Conservation (phyloP, 1,284 basidiomycete genomes). For the Malassezia sympodialis region DNA sequence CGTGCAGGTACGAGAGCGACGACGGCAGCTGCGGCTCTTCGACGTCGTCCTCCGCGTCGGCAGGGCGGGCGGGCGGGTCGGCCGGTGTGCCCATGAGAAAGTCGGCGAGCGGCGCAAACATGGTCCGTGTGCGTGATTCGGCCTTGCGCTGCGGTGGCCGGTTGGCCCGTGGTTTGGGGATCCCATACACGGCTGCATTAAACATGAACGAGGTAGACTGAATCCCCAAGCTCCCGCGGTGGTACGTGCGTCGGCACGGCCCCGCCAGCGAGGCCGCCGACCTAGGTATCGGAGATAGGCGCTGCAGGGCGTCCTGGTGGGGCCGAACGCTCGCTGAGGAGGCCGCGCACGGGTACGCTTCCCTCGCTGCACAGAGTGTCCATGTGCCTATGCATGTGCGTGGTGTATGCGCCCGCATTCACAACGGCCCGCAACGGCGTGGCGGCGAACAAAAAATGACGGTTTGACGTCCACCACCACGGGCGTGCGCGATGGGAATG, state of each 20-base stretch:
- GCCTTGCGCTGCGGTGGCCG: slow-evolving; percentile 9
- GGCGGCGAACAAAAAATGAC: neutral
- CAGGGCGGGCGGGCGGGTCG: neutral
- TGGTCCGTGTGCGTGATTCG: slow-evolving; percentile 25
- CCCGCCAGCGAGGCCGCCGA: neutral
- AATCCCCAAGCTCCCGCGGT: neutral
- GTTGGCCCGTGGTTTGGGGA: slow-evolving; percentile 44
- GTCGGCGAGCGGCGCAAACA: slow-evolving; percentile 39
- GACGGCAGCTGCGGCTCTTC: slow-evolving; percentile 16
- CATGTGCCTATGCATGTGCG: neutral
- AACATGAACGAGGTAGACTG: slow-evolving; percentile 19
- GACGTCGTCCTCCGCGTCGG: slow-evolving; percentile 11
- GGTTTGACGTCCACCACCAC: neutral
- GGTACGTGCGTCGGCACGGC: neutral
- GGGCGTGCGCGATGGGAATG: neutral
- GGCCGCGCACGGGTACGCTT: neutral
- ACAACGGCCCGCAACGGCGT: neutral
- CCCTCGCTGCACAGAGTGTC: neutral
- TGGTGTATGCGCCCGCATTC: neutral
- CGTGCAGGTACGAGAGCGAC: slow-evolving; percentile 7
- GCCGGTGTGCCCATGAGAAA: slow-evolving; percentile 26
- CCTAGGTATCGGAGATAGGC: neutral
- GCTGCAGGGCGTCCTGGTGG: neutral
- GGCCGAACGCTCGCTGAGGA: neutral
- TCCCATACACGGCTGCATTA: slow-evolving; percentile 50